Conservation (phyloP, 169 alveolate species). For the Besnoitia besnoiti region DNA sequence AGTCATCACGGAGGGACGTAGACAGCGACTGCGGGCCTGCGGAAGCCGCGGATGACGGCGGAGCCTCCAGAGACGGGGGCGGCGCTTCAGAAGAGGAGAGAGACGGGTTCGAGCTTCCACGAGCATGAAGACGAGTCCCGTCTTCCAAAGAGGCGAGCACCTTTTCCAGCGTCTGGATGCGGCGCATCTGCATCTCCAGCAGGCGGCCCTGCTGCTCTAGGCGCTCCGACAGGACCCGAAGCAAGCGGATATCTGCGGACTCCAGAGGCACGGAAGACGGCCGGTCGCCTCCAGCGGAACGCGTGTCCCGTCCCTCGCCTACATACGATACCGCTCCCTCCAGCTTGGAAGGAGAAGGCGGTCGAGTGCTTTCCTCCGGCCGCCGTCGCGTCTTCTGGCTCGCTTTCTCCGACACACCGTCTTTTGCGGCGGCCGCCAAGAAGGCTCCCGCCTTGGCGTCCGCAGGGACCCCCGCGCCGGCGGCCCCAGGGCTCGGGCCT, state of each 20-base stretch:
- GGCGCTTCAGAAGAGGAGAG: neutral
- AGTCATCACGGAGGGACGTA: neutral
- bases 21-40: neutral
- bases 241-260: no score
- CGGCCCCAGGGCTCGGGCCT: neutral
- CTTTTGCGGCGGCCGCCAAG: no score
- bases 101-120: neutral
- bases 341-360: no score
- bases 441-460: neutral
- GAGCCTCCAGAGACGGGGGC: neutral
- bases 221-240: neutral
- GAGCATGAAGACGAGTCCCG: neutral
- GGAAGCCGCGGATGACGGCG: neutral
- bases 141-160: neutral
- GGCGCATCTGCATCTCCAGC: neutral
- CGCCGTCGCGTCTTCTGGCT: no score
- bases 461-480: neutral
- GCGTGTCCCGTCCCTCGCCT: no score
- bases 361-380: no score
- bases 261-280: no score
- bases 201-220: neutral
- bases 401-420: no score
- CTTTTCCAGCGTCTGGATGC: neutral
- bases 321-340: no score
- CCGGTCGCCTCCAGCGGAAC: no score